Conservation (phyloP, 371 early-diverging fungal genomes). For the Circinella umbellata region DNA sequence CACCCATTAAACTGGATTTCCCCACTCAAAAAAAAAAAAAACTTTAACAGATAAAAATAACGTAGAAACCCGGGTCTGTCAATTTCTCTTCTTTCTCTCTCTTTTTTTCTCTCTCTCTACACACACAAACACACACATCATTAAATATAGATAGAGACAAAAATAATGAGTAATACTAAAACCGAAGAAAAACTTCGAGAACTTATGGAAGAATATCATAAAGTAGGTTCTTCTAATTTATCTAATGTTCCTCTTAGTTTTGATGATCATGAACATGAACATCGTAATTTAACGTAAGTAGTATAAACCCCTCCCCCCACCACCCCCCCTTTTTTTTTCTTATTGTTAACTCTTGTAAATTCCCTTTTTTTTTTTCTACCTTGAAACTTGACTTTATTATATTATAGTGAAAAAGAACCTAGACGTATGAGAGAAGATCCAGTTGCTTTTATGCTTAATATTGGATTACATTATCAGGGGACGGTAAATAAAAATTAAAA, state of each 20-base stretch:
- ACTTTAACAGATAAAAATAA: background rate
- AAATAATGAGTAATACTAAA: conserved; percentile 9
- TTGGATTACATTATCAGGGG: conserved; percentile 74
- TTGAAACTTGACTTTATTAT: background rate
- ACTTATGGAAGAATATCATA: conserved; percentile 25
- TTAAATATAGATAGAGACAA: background rate
- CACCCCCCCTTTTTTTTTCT: background rate
- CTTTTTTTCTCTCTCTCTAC: background rate
- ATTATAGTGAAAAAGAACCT: conserved; percentile 61
- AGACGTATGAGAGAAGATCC: conserved; percentile 79
- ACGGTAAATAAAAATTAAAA: conserved; percentile 61
- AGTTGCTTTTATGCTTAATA: conserved; percentile 75
- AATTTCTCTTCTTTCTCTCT: background rate
- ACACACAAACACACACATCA: background rate
- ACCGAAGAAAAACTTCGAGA: conserved; percentile 22
- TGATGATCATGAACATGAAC: conserved; percentile 17
- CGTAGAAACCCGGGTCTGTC: background rate
- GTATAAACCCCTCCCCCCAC: background rate
- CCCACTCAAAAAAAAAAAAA: background rate
- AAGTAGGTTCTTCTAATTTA: background rate
- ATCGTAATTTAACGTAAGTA: conserved; percentile 31
- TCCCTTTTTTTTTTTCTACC: background rate
- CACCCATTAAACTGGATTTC: too few species aligned
- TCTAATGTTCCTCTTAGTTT: background rate
- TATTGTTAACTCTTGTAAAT: too few species aligned